phyloP scores from a whole-genome alignment of 2,329 filamentous ascomycete genomes.

The Fusarium heterosporum region DNA sequence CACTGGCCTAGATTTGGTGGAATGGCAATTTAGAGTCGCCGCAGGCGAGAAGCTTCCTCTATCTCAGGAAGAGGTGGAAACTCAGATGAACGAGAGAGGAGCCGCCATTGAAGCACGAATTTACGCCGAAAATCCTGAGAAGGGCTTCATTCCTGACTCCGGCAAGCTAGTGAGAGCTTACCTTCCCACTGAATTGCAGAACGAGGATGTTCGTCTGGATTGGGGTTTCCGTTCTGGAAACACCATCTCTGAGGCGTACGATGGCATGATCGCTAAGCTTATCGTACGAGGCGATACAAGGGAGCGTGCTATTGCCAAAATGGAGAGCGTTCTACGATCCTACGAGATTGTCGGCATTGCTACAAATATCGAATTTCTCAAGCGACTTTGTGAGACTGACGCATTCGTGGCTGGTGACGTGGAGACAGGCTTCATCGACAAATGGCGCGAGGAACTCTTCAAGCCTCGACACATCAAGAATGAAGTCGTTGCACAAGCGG shows the following conservation, averaged over 20 bases:
- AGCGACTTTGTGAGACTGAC: constrained; percentile 82
- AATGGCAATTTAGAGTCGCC: constrained; percentile 91
- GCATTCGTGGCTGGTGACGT: constrained; percentile 90
- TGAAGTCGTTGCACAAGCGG: constrained; percentile 88
- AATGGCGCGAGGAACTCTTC: constrained; percentile 85
- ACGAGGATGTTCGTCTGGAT: constrained; percentile 84
- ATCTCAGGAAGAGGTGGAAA: constrained; percentile 74
- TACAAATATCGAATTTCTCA: constrained; percentile 97
- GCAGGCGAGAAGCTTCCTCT: constrained; percentile 68
- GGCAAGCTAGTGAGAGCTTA: constrained; percentile 86
- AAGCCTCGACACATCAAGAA: constrained; percentile 68
- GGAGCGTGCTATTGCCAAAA: constrained; percentile 83
- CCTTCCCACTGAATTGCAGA: constrained; percentile 71
- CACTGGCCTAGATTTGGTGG: constrained; percentile 80
- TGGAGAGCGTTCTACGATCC: constrained; percentile 81
- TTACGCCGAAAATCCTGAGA: constrained; percentile 94
- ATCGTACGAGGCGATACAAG: constrained; percentile 87
- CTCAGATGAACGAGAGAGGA: constrained; percentile 77
- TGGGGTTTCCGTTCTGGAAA: constrained; percentile 93
- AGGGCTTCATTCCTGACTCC: constrained; percentile 93
- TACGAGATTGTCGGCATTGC: constrained; percentile 94
- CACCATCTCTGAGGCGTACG: constrained; percentile 93
- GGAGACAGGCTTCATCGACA: constrained; percentile 96
- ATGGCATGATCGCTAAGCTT: constrained; percentile 98
- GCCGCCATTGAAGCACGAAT: constrained; percentile 96